Evolutionary conservation across 129 eudicot genomes (phyloP).

Genomic region (Centella asiatica): DNA sequence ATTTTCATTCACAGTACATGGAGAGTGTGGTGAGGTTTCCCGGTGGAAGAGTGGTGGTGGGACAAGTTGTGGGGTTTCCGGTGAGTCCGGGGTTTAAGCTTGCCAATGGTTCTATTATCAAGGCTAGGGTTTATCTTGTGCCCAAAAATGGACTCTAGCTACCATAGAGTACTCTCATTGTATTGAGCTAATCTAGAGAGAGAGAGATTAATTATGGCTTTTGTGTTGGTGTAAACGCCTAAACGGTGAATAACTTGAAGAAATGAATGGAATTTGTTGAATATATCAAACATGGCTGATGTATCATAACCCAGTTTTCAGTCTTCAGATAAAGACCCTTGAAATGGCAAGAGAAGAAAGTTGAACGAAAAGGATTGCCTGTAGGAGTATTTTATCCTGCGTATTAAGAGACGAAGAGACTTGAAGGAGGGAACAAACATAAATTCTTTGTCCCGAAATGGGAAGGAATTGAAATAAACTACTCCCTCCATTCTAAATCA

Average conservation of each 20-base stretch:
- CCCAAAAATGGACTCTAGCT: conserved; percentile 40
- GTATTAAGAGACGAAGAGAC: too few relatives aligned
- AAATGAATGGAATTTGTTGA: conserved; percentile 6
- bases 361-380: too few relatives aligned
- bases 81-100: conserved; percentile 97
- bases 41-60: conserved; percentile 43
- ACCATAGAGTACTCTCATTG: neutral
- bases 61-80: conserved; percentile 72
- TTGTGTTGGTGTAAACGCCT: neutral
- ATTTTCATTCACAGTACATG: conserved; percentile 76
- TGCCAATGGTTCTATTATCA: conserved; percentile 66
- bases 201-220: neutral
- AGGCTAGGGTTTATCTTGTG: conserved; percentile 88
- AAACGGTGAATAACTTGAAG: neutral
- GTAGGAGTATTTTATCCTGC: too few relatives aligned
- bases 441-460: too few relatives aligned
- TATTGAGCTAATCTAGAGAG: neutral
- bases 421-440: too few relatives aligned
- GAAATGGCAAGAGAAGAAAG: too few relatives aligned
- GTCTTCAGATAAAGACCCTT: too few relatives aligned
- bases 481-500: too few relatives aligned
- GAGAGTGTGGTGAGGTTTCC: conserved; percentile 72
- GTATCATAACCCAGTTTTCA: too few relatives aligned
- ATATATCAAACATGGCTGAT: neutral
- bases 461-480: too few relatives aligned